These are phyloP conservation scores for Groenewaldozyma tartarivorans DNA, from an alignment of 805 yeast genomes.

Conservation along the genomic window DNA sequence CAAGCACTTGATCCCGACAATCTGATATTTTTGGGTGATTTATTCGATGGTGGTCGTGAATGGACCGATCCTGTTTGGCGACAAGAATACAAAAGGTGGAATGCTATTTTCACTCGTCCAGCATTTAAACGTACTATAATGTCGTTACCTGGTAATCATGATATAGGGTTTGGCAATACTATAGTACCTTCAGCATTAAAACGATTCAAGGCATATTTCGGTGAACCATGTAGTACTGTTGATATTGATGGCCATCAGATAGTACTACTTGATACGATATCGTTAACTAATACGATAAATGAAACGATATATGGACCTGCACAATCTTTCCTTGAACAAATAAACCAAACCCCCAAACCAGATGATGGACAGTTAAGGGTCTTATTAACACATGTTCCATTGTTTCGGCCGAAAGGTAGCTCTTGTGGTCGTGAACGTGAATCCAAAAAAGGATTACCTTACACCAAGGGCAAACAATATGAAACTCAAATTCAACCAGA, in stretches of 20 bases:
- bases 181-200: constrained; percentile 46
- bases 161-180: constrained; percentile 82
- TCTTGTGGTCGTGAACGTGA: constrained; percentile 75
- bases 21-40: constrained; percentile 76
- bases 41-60: constrained; percentile 90
- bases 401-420: constrained; percentile 54
- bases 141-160: constrained; percentile 88
- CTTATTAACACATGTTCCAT: constrained; percentile 79
- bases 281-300: constrained; percentile 54
- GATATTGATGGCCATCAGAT: constrained; percentile 65
- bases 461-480: constrained; percentile 70
- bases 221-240: constrained; percentile 47
- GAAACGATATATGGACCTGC: constrained; percentile 39
- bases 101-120: constrained; percentile 51
- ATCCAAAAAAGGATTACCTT: constrained; percentile 52
- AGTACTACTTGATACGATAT: constrained; percentile 73
- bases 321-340: constrained; percentile 37
- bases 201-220: constrained; percentile 66
- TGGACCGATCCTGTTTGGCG: constrained; percentile 68
- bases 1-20: constrained; percentile 59
- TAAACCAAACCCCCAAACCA: constrained; percentile 23
- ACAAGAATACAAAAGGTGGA: constrained; percentile 60
- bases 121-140: constrained; percentile 35
- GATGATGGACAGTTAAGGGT: constrained; percentile 43
- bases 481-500: constrained; percentile 74